These are phyloP conservation scores for Termitomyces sp. DNA, from an alignment of 768 basidiomycete genomes.

Conservation along the genomic window DNA sequence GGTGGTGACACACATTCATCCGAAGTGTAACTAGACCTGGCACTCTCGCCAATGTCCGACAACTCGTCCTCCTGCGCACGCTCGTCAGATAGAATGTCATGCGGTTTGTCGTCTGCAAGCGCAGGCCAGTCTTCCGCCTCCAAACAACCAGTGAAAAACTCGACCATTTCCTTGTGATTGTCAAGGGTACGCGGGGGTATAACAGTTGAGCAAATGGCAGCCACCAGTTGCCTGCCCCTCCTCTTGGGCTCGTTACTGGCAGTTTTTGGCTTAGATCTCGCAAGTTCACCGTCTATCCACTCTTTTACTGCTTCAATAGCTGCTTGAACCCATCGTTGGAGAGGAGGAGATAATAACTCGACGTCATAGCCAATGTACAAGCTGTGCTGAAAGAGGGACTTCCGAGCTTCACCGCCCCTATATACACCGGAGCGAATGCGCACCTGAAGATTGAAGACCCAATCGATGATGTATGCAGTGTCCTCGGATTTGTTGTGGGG, in stretches of 20 bases:
- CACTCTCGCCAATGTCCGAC: too few species aligned
- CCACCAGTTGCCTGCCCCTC: background rate
- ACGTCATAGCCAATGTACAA: background rate
- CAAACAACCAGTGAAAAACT: background rate
- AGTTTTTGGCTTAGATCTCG: too few species aligned
- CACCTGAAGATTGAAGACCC: background rate
- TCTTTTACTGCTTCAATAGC: background rate
- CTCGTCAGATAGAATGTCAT: background rate
- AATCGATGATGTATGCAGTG: background rate
- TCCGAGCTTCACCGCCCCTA: background rate
- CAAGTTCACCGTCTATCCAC: too few species aligned
- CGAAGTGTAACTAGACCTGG: too few species aligned
- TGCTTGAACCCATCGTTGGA: background rate
- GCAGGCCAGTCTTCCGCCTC: background rate
- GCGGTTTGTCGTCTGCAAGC: background rate
- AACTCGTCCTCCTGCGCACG: too few species aligned
- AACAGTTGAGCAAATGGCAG: background rate
- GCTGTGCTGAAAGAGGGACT: background rate
- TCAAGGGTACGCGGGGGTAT: background rate
- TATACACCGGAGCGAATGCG: background rate
- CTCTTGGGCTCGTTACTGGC: background rate
- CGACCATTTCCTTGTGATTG: background rate
- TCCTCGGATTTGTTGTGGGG: too few species aligned
- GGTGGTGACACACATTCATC: too few species aligned
- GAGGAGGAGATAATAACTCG: background rate